Conservation (phyloP, 306 rosid genomes). For the Calophaca sinica region DNA sequence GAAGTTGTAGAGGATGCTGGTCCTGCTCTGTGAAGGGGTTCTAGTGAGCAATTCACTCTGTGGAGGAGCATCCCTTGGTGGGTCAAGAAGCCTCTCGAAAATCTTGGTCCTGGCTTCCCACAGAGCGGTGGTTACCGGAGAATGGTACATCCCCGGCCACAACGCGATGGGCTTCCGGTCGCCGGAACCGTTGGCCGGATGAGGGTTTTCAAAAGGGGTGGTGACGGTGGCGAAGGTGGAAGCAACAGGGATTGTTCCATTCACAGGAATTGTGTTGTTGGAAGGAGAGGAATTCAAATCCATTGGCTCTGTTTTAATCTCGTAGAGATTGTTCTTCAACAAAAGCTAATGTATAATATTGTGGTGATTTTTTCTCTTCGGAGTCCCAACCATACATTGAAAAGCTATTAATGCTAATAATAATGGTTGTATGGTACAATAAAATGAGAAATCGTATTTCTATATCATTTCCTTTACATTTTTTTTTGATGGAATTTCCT, state of each 20-base stretch:
- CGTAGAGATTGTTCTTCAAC: neutral
- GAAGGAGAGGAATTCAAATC: conserved; percentile 61
- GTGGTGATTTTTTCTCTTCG: neutral
- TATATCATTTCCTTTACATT: no score
- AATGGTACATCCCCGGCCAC: conserved; percentile 98
- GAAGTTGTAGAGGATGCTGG: conserved; percentile 72
- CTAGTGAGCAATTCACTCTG: conserved; percentile 83
- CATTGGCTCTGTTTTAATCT: conserved; percentile 48
- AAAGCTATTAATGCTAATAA: no score
- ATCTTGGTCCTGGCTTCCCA: conserved; percentile 83
- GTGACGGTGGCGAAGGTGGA: conserved; percentile 48
- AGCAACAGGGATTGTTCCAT: conserved; percentile 70
- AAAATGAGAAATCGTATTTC: no score
- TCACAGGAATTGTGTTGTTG: conserved; percentile 61
- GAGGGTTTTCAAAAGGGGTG: conserved; percentile 32
- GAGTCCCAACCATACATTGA: no score
- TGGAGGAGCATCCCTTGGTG: conserved; percentile 86
- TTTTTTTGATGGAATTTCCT: no score
- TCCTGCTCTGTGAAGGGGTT: conserved; percentile 86
- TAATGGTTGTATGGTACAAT: no score
- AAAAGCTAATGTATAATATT: neutral
- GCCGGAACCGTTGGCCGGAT: conserved; percentile 27
- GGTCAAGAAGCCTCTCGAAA: conserved; percentile 79
- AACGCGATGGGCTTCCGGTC: conserved; percentile 68
- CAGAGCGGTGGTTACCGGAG: conserved; percentile 90